Evolutionary conservation across 2,329 filamentous ascomycete species (phyloP).

Genomic region (Xylaria sp.): DNA sequence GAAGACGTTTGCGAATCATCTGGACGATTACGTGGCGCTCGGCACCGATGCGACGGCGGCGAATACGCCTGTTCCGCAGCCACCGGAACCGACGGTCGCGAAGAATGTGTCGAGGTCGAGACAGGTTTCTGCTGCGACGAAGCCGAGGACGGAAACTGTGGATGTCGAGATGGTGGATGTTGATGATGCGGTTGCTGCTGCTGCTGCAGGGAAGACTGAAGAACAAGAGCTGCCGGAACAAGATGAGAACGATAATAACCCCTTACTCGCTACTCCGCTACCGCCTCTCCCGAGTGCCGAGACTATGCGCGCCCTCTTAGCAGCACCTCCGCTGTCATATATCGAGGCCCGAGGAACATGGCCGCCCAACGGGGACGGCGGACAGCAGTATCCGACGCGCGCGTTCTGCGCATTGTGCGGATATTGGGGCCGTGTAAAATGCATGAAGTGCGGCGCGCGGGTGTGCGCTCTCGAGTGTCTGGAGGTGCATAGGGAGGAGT

Average conservation of each 20-base stretch:
- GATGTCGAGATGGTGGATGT: slow-evolving; percentile 42
- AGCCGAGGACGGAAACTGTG: slow-evolving; percentile 3
- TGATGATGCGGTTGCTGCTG: background rate
- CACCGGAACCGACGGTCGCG: background rate
- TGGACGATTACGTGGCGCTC: slow-evolving; percentile 71
- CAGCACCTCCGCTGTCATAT: slow-evolving; percentile 62
- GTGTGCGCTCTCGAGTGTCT: slow-evolving; percentile 75
- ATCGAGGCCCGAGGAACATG: slow-evolving; percentile 53
- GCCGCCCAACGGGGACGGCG: slow-evolving; percentile 23
- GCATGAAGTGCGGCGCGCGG: slow-evolving; percentile 70
- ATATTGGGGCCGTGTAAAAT: slow-evolving; percentile 73
- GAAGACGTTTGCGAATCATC: slow-evolving; percentile 77
- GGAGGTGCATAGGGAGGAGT: slow-evolving; percentile 65
- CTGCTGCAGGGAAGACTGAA: background rate
- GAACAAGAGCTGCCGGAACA: background rate
- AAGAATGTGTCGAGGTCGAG: background rate
- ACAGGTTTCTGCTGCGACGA: slow-evolving; percentile 1
- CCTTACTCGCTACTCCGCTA: slow-evolving; percentile 53
- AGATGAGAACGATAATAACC: slow-evolving; percentile 44
- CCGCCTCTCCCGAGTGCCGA: slow-evolving; percentile 53
- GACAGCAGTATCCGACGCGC: slow-evolving; percentile 48
- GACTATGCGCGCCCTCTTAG: slow-evolving; percentile 59
- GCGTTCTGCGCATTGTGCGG: slow-evolving; percentile 75
- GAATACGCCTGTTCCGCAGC: background rate
- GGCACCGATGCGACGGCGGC: slow-evolving; percentile 3